Evolutionary conservation across 225 moss, liverwort and hornwort genomes (phyloP), one percentile per base, ranked within the genome.

Genomic region (Rhytidiadelphus loreus): DNA sequence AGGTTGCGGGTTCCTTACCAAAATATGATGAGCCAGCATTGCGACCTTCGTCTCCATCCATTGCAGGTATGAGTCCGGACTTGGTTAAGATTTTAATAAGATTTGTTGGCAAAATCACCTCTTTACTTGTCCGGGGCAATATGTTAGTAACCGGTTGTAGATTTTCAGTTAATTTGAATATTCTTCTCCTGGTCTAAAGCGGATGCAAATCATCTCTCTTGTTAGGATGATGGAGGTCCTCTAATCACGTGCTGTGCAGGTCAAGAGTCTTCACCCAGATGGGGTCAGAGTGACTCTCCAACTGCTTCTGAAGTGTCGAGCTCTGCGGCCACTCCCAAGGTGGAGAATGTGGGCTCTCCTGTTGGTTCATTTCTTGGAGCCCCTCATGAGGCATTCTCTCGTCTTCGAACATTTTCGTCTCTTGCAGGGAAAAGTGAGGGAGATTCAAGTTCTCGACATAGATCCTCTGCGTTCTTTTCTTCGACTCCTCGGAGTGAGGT

Each of bases 401-500:
- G 94, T 56, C 91, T 95, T 65, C 92, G 93, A 63, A 89, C 95
- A 22, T 81, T 87, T 46, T 93, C 96, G 84, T 95, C 95, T 72
- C 81, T 95, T 63, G 90, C 89, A 66, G 89, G 90, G 17, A 84
- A 95, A 84, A 95, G 95, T 85, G 95, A 98, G 62, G 93, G 91
- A 83, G 98, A 95, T 73, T 89, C 90, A 66, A 92, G 94, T 85
- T 94, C 94, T 72, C 94, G 95, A 66, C 86, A 90, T 74, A 87
- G 86, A 63, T 94, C 95, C 28, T 90, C 93, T 83, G 87, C 94
- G 80, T 91, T 92, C 80, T 91, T 93, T 88, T 92, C 94, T 77
- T 93, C 93, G 58, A 94, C 95, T 83, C 95, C 94, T 88, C 90
- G 92, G 71, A 95, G 95, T 88, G 95, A 95, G 82, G 90, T 89